These are phyloP conservation scores for Cyclanthera cordifolia DNA, from an alignment of 306 rosid genomes.

Conservation along the genomic window DNA sequence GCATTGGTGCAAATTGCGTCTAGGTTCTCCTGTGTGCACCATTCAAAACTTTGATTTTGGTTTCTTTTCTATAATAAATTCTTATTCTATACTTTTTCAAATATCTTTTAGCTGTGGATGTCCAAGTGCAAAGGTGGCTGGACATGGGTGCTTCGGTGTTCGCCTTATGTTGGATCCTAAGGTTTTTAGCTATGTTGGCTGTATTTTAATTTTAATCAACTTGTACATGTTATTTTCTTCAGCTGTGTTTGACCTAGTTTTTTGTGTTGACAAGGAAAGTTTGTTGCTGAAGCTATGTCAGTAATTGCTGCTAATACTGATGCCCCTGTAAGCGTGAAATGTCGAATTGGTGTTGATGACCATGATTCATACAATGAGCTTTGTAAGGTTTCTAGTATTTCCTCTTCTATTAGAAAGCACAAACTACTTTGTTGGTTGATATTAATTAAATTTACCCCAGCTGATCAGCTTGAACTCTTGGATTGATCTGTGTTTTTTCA, in stretches of 20 bases:
- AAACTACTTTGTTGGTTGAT: neutral
- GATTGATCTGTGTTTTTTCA: too few relatives aligned
- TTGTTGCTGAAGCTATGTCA: slow-evolving; percentile 90
- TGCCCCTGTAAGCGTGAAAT: slow-evolving; percentile 78
- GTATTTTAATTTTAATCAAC: slow-evolving; percentile 10
- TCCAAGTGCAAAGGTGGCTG: slow-evolving; percentile 94
- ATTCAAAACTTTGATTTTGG: neutral
- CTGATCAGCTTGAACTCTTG: too few relatives aligned
- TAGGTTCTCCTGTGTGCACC: too few relatives aligned
- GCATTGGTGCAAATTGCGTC: too few relatives aligned
- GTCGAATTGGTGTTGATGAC: slow-evolving; percentile 91
- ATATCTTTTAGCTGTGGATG: slow-evolving; percentile 64
- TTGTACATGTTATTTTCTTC: slow-evolving; percentile 11
- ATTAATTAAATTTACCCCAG: too few relatives aligned
- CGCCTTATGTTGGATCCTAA: slow-evolving; percentile 94
- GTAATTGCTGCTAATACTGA: slow-evolving; percentile 74
- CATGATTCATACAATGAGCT: slow-evolving; percentile 93
- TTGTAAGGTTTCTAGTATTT: slow-evolving; percentile 39
- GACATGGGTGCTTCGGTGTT: slow-evolving; percentile 91
- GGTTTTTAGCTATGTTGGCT: slow-evolving; percentile 36
- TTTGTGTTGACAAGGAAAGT: slow-evolving; percentile 73
- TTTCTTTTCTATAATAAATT: neutral
- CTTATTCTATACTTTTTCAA: neutral
- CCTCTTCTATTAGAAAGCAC: slow-evolving; percentile 16
- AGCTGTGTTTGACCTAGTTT: slow-evolving; percentile 33